Evolutionary conservation across 2,329 filamentous ascomycete genomes (phyloP), one percentile per base, ranked within the genome.

Genomic region (Aspergillus aculeatus): DNA sequence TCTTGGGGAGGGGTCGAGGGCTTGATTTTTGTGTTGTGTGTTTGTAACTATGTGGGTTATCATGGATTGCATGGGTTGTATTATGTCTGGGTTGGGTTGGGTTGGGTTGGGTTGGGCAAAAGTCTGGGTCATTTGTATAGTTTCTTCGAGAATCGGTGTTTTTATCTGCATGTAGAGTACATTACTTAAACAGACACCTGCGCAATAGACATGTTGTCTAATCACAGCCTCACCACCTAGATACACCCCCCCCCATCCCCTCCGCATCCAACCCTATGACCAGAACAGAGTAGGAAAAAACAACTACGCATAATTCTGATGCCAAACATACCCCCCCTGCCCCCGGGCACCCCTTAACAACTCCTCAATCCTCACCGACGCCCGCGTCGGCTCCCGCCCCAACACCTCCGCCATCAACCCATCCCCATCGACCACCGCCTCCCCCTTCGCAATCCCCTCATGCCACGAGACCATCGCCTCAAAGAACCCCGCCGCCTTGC

Each of bases 371-470:
- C 68, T 66, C 62, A 73, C 65, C 52, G 78, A 75, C 32, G 80
- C 77, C 38, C 66, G 71, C 47, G 76, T 75, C 0, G 80, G 78
- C 64, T 75, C 66, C 55, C 81, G 73, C 3, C 77, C 81, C 47
- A 83, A 66, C n/a, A 82, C 57, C 21, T 78, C 73, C 47, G 60
- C 71, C 70, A 83, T 72, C 49, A 80, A 69, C 16, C 70, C 68
- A 63, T 80, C 75, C 16, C 7, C 7, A 9, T 80, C 78, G 4
- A 75, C 71, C 1, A 68, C 66, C 11, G 78, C 73, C 68, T 83
- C 81, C 0, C 81, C 81, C 7, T 71, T 69, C 9, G 66, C 66
- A 49, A 83, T 79, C 0, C 74, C 76, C 16, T 80, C 77, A 70
- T 80, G 80, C 54, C 81, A 78, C 3, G 78, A 78, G 4, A 77